Evolutionary conservation across 2,329 filamentous ascomycete species (phyloP), one percentile per base, ranked within the genome.

Genomic region (Colletotrichum lentis): DNA sequence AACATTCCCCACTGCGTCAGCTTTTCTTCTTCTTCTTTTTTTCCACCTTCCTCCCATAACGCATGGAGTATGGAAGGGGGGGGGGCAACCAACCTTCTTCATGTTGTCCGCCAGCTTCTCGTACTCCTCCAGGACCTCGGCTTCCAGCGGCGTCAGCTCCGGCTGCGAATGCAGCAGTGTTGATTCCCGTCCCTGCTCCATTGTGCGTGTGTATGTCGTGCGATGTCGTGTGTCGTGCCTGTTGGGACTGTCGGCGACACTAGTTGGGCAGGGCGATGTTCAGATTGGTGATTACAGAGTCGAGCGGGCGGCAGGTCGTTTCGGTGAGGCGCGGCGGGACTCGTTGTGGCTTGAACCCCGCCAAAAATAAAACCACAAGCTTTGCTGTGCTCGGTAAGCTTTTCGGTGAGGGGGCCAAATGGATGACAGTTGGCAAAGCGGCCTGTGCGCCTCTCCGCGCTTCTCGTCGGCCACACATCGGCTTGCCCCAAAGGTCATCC

Each of bases 101-200:
- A 99, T 90, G 76, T 98, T 99, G 73, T 91, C 90, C 0, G 95
- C 88, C 39, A 99, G 81, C 16, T 91, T 86, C 73, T 95, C 89
- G 76, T 99, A 99, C 79, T 99, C 96, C 70, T 98, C 94, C 1
- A 99, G 84, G 1, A 99, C 91, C 77, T 98, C 93, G 78, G 97
- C 94, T 81, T 99, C 94, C 8, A 97, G 86, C 5, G 93, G 91
- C 0, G 90, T 86, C 70, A 97, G 83, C 74, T 90, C 88, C 24
- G 85, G 84, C 39, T 81, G 80, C 3, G 81, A 78, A 47, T 69
- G 66, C 55, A 81, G 75, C 10, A 81, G 73, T 22, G 50, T 37
- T 12, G 69, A 54, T n/a, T 71, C 68, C 24, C 64, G 54, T 47
- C 35, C 35, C 44, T 67, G 62, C 10, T 70, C 69, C 69, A 70